Percentiles rank a stretch among this genome's conserved stretches.
phyloP scores from a whole-genome alignment of 257 asterid species.

The Haberlea rhodopensis region DNA sequence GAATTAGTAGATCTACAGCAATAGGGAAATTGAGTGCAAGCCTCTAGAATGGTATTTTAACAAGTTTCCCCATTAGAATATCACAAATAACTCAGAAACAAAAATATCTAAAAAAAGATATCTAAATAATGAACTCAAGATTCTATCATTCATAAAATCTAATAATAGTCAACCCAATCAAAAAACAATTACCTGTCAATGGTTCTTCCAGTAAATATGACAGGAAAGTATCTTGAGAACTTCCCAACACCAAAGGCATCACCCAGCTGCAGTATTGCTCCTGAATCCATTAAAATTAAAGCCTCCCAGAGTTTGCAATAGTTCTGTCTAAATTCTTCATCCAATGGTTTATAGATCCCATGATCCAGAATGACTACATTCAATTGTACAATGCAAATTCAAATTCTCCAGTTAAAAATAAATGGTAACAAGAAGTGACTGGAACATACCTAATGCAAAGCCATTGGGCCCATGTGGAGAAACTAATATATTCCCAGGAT shows the following conservation, averaged over 20 bases:
- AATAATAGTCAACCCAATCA: conserved; percentile 12
- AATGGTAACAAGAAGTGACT: not conserved
- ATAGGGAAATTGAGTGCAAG: no score
- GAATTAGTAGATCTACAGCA: not conserved
- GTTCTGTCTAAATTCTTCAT: conserved; percentile 73
- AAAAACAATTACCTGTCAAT: conserved; percentile 57
- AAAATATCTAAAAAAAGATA: no score
- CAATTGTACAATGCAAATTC: conserved; percentile 22
- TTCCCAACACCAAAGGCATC: conserved; percentile 86
- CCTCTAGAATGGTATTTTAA: not conserved
- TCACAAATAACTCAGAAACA: no score
- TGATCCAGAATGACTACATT: conserved; percentile 89
- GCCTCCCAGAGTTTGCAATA: conserved; percentile 97
- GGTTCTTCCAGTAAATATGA: conserved; percentile 90
- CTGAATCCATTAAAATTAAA: conserved; percentile 62
- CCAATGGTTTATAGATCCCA: conserved; percentile 81
- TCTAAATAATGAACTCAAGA: no score
- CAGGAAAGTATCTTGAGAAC: conserved; percentile 81
- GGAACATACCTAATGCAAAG: conserved; percentile 70
- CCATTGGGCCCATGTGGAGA: conserved; percentile 53
- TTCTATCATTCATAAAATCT: conserved; percentile 5
- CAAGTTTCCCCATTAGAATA: no score
- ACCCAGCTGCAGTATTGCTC: conserved; percentile 71
- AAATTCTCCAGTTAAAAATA: conserved; percentile 14
- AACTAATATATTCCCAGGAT: conserved; percentile 92